Conservation (phyloP, 176 grass and related monocot species). For the Ensete glaucum region DNA sequence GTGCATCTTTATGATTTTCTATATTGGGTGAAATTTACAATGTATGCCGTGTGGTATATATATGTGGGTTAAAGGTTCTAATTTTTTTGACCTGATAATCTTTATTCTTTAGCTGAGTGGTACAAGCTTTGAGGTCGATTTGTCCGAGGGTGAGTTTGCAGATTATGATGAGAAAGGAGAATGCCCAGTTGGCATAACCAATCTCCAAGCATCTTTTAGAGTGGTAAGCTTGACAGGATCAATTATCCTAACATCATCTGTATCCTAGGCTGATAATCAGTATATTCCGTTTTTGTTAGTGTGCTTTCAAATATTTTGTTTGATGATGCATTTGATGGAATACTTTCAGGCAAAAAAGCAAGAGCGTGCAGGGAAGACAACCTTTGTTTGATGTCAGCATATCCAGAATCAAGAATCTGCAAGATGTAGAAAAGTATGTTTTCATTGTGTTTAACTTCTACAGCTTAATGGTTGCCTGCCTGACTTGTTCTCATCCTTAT, state of each 20-base stretch:
- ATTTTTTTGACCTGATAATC: not conserved
- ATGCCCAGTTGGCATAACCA: constrained; percentile 60
- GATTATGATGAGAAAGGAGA: constrained; percentile 89
- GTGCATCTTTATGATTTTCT: not conserved
- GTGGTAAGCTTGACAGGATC: constrained; percentile 41
- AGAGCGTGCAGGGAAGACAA: constrained; percentile 12
- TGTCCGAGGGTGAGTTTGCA: constrained; percentile 71
- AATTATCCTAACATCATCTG: not conserved
- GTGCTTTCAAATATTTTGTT: no score
- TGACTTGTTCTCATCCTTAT: not conserved
- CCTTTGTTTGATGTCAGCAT: constrained; percentile 15
- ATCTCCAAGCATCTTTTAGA: constrained; percentile 64
- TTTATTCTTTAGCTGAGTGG: constrained; percentile 34
- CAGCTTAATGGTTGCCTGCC: not conserved
- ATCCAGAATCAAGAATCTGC: not conserved
- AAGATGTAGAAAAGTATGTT: not conserved
- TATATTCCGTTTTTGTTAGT: not conserved
- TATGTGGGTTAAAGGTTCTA: not conserved
- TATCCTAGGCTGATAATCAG: not conserved
- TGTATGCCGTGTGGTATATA: not conserved
- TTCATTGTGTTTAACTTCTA: not conserved
- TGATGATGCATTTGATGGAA: not conserved
- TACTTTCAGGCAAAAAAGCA: constrained; percentile 31
- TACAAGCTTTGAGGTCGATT: constrained; percentile 66
- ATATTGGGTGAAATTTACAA: not conserved